Base-by-base conservation (phyloP, 495 filamentous ascomycete genomes). In the Penicillium crystallinum region DNA sequence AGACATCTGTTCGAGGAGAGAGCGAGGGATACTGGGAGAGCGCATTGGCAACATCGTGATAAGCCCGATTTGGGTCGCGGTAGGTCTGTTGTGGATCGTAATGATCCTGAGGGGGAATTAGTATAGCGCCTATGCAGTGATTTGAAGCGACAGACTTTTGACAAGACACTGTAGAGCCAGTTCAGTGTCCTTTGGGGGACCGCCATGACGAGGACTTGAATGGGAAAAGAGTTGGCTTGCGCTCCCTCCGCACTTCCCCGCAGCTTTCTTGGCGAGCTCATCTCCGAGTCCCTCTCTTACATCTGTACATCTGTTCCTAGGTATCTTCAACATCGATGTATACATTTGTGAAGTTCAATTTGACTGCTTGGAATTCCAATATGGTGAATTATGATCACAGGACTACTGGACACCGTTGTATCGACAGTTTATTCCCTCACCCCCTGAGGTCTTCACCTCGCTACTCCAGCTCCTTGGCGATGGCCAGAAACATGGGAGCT, bases 161-260 rank as follows among this genome's bases (percentile, higher is more conserved):
- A 86, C 47, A 98, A 65, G 38, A 95, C 85, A 66, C 87, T 93
- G 71, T 96, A 95, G 2, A 98, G 84, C 93, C 93, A 98, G 67
- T 88, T 89, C 48, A 97, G 78, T 36, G 95, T 85, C 69, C 90
- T 87, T 63, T 93, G 91, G 54, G 89, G 84, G 58, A 95, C 88
- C 47, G 83, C 87, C 80, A 86, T 91, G 55, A 49, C 56, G n/a
- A 43, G 23, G 7, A n/a, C n/a, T n/a, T n/a, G n/a, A 10, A 31
- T 31, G 29, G 29, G 68, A 61, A 52, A 17, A 43, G 38, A 17
- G 37, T 41, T 17, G 27, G 18, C 12, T 11, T 27, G 25, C 2
- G 27, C 61, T 60, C 56, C 51, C 56, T 42, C 46, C 34, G 34
- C 34, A 36, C 34, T 59, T 63, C 62, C 62, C 62, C 62, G 62